Evolutionary conservation across 148 eudicot genomes (phyloP).

Genomic region (Oxyria digyna): DNA sequence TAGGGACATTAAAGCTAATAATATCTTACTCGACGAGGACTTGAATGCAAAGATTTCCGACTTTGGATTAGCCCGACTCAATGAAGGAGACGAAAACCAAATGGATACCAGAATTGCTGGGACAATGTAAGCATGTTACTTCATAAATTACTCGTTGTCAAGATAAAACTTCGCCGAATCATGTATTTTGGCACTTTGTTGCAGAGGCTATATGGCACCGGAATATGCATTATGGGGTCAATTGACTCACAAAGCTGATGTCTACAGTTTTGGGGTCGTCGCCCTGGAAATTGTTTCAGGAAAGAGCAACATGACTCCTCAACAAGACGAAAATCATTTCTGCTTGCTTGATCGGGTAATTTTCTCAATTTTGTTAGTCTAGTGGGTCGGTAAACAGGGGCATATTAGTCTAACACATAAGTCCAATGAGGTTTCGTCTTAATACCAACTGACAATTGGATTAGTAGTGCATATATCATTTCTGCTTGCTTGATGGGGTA

Average conservation of each 20-base stretch:
- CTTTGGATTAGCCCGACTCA: conserved; percentile 43
- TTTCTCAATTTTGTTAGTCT: not conserved
- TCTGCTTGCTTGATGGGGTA: no score
- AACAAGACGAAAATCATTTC: conserved; percentile 32
- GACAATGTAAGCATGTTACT: conserved; percentile 24
- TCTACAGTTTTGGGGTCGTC: conserved; percentile 64
- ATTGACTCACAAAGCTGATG: conserved; percentile 63
- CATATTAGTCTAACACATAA: no score
- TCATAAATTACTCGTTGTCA: not conserved
- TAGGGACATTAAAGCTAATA: conserved; percentile 33
- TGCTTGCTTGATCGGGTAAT: conserved; percentile 72
- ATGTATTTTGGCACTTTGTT: not conserved
- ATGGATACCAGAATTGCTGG: conserved; percentile 41
- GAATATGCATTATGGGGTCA: conserved; percentile 75
- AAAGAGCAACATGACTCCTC: conserved; percentile 41
- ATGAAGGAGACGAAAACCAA: conserved; percentile 33
- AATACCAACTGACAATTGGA: no score
- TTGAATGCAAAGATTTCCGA: conserved; percentile 38
- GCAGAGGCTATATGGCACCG: conserved; percentile 79
- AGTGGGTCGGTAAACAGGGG: no score
- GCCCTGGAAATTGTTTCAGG: conserved; percentile 61
- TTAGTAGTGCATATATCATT: no score
- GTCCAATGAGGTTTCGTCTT: no score
- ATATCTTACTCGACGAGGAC: conserved; percentile 28
- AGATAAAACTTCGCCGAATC: not conserved